Evolutionary conservation across 441 rosid genomes (phyloP).

Genomic region (Arabidopsis lyrata): DNA sequence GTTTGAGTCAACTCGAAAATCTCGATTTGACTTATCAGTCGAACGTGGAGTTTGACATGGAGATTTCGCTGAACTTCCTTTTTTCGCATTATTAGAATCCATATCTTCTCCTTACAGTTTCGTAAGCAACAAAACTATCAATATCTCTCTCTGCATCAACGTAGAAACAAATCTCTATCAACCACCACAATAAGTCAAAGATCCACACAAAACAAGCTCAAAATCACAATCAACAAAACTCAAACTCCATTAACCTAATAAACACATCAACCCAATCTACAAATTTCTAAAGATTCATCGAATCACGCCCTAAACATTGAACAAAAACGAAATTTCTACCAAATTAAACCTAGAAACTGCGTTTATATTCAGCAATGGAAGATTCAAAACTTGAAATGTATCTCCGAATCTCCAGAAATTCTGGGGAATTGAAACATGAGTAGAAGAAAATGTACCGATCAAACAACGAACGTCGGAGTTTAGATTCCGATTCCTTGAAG

Average conservation of each 20-base stretch:
- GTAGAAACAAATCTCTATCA: slow-evolving; percentile 5
- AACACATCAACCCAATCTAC: slow-evolving; percentile 11
- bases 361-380: slow-evolving; percentile 7
- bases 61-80: slow-evolving; percentile 67
- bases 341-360: not conserved
- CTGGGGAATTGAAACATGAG: not conserved
- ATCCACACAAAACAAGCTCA: slow-evolving; percentile 15
- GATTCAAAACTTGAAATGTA: slow-evolving; percentile 15
- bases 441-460: slow-evolving; percentile 29
- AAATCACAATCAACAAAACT: slow-evolving; percentile 18
- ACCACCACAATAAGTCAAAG: slow-evolving; percentile 14
- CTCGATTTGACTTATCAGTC: slow-evolving; percentile 78
- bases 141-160: slow-evolving; percentile 31
- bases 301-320: slow-evolving; percentile 20
- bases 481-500: slow-evolving; percentile 25
- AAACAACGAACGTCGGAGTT: slow-evolving; percentile 24
- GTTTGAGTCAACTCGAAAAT: slow-evolving; percentile 74
- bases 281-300: not conserved
- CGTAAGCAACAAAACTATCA: slow-evolving; percentile 8
- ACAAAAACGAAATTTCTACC: not conserved
- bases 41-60: slow-evolving; percentile 96
- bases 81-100: slow-evolving; percentile 71
- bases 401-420: slow-evolving; percentile 16
- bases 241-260: slow-evolving; percentile 31
- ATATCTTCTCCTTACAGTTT: slow-evolving; percentile 43